Base-by-base conservation (phyloP, 2,329 filamentous ascomycete genomes). In the Ceratocystis smalleyi region DNA sequence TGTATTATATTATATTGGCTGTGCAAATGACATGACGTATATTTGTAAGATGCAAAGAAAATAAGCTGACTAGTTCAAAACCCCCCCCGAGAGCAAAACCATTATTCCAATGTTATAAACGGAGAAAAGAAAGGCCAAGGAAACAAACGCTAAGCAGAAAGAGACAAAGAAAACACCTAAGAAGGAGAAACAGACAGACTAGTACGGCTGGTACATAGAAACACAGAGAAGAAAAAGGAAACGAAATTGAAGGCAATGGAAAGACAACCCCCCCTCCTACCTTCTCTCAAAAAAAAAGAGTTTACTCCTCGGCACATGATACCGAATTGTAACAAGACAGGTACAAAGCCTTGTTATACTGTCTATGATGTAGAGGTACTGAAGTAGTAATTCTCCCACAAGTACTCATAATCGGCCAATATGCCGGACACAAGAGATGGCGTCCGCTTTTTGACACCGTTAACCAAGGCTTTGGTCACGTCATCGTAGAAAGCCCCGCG, bases 301-400 rank as follows among this genome's bases (percentile, higher is more conserved):
- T 40, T 40, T 15, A 15, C 35, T 40, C 35, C 35, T 40, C 35
- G 35, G 35, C 35, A 40, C 35, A 40, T 40, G 35, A 40, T 40
- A 40, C 35, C 35, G 35, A 40, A 40, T 40, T 40, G 35, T 40
- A 40, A 22, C n/a, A 10, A 24, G 47, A 51, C n/a, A 15, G 7
- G 30, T 35, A 27, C 10, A 60, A 51, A 43, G 59, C 45, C 43
- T 59, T 30, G 30, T 61, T 40, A 43, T 64, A 63, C 64, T 27
- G 35, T 64, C 61, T 65, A 67, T 70, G 68, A 76, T 32, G 73
- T 72, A 64, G 79, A 82, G 43, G 82, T 83, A 73, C 81, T 83
- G 74, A 97, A 99, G 75, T 97, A 95, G 74, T 96, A 97, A 70
- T 95, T 91, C 75, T 96, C 91, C 94, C 94, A 99, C 40, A 99